Conservation (phyloP, 306 rosid species). For the Abrus pulchellus region DNA sequence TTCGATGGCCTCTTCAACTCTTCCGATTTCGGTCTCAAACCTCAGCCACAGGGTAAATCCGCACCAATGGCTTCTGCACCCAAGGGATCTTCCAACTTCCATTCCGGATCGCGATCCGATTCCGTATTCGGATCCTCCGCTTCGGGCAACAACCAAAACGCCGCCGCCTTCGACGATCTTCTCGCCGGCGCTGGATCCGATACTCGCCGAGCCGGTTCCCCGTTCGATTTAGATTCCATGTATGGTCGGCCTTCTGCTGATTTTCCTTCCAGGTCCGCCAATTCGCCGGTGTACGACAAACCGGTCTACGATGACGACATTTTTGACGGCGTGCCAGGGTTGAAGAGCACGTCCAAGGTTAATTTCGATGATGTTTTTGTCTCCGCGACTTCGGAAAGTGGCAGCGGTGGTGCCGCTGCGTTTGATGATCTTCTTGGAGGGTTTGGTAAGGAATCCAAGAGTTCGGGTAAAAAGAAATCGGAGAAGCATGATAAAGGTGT, state of each 20-base stretch:
- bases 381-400: slow-evolving; percentile 54
- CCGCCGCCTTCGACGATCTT: slow-evolving; percentile 61
- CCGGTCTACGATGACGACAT: slow-evolving; percentile 92
- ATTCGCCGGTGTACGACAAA: slow-evolving; percentile 63
- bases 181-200: slow-evolving; percentile 70
- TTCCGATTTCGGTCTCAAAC: slow-evolving; percentile 81
- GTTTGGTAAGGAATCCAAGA: slow-evolving; percentile 75
- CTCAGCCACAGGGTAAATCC: slow-evolving; percentile 80
- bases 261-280: slow-evolving; percentile 55
- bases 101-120: slow-evolving; percentile 83
- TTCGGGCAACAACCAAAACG: slow-evolving; percentile 54
- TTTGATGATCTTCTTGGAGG: slow-evolving; percentile 90
- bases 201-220: slow-evolving; percentile 49
- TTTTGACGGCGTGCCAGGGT: slow-evolving; percentile 86
- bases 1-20: slow-evolving; percentile 82
- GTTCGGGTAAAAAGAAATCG: slow-evolving; percentile 53
- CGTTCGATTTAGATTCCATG: slow-evolving; percentile 74
- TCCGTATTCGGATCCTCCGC: slow-evolving; percentile 61
- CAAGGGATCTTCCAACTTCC: slow-evolving; percentile 65
- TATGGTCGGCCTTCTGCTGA: slow-evolving; percentile 50
- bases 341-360: slow-evolving; percentile 70
- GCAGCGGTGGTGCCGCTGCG: slow-evolving; percentile 45
- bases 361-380: slow-evolving; percentile 71
- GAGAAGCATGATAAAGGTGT: slow-evolving; percentile 62
- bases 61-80: slow-evolving; percentile 82